Base-by-base conservation (phyloP, 495 filamentous ascomycete species). In the Aspergillus bridgeri region DNA sequence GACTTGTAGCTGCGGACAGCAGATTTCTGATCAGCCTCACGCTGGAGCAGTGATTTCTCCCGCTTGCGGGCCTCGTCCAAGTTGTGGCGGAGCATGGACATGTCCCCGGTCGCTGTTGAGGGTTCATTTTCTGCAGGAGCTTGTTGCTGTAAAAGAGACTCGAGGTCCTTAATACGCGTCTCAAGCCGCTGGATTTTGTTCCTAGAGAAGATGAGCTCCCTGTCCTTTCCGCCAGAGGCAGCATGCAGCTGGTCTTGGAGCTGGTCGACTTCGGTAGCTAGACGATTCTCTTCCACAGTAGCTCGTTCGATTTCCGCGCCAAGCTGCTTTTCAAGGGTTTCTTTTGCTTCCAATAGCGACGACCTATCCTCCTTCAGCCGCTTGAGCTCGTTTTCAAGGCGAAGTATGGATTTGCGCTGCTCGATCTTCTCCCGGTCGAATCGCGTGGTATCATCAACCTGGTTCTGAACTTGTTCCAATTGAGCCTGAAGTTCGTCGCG, bases 341-440 rank as follows among this genome's bases (percentile, higher is more conserved):
- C 70, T 19, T 78, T 81, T 25, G 80, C 74, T 48, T 82, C 80
- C 27, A 73, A 27, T 21, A 86, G 65, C 5, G 70, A 55, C 38
- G 73, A 73, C 59, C 80, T 81, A 59, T 88, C 85, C 13, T 86
- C 83, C 55, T 71, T 76, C 13, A 88, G 70, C 13, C 83, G 73
- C 56, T 79, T 78, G 21, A 86, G 66, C 55, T 88, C 86, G 51
- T 67, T 75, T 47, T 88, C 85, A 21, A 87, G 71, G 54, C 81
- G 83, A 49, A 82, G 66, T 58, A 80, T 83, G 0, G 81, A 74
- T 24, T 80, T 82, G 7, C 83, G 81, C 23, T 88, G 75, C 47
- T 88, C 85, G 42, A 84, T 60, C 58, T 83, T 81, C 61, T 88
- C 85, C 54, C 81, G 79, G 55, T 87, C 85, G 24, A 85, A 69